Evolutionary conservation across 305 asterid genomes (phyloP).

Genomic region (Fraxinus platypoda): DNA sequence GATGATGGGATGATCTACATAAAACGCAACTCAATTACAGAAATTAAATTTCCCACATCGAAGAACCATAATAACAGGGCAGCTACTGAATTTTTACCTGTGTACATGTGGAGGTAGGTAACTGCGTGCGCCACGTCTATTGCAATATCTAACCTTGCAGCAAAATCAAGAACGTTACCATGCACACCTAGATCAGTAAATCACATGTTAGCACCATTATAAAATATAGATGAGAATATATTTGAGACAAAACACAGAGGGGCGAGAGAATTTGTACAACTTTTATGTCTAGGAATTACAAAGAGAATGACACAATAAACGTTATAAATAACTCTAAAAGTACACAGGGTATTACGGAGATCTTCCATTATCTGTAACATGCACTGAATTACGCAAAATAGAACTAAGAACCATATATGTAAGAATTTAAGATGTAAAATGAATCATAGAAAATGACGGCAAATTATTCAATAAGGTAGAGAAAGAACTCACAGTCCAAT

Average conservation of each 20-base stretch:
- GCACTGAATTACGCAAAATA: neutral
- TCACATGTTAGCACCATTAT: neutral
- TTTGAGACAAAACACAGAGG: neutral
- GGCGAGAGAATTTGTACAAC: neutral
- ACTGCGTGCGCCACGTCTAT: conserved; percentile 92
- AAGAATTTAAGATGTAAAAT: neutral
- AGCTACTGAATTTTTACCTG: conserved; percentile 43
- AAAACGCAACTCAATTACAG: conserved; percentile 17
- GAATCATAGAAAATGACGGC: neutral
- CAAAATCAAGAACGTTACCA: conserved; percentile 62
- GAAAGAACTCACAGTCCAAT: conserved; percentile 68
- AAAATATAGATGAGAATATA: neutral
- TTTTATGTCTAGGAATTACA: neutral
- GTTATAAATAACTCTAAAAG: neutral
- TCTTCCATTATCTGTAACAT: neutral
- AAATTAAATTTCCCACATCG: neutral
- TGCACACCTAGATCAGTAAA: conserved; percentile 47
- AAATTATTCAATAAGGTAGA: neutral
- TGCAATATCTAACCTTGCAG: conserved; percentile 73
- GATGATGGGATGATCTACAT: conserved; percentile 91
- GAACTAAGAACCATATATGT: neutral
- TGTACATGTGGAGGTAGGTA: conserved; percentile 84
- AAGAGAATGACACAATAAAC: neutral
- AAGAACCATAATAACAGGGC: neutral
- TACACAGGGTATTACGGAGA: neutral